Base-by-base conservation (phyloP, 2,329 filamentous ascomycete genomes). In the Acrocalymma vagum region DNA sequence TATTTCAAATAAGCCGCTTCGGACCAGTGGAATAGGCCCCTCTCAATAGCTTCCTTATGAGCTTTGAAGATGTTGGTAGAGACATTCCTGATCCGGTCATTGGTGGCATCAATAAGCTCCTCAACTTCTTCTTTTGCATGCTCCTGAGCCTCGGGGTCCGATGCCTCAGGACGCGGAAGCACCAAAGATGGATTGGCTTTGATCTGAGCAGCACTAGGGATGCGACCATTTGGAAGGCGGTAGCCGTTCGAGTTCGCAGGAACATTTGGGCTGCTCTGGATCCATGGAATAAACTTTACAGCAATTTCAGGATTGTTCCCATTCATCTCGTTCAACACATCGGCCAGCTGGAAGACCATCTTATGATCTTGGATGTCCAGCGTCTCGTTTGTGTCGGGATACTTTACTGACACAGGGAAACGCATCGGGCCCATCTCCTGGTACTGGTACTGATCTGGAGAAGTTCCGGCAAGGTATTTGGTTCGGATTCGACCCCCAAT, bases 391-490 rank as follows among this genome's bases (percentile, higher is more conserved):
- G 76, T 74, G 18, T 72, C 71, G 2, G 75, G 60, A 48, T 80
- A 76, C 2, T 62, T 71, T 11, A 75, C 65, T 3, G 73, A 75
- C 11, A 79, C 72, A 0, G 84, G 84, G 50, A 87, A 82, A 2
- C 83, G 72, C 83, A 87, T 86, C 0, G 83, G 81, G 0, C 84
- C 84, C 80, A 79, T 78, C 58, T 86, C 84, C 54, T 86, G 83
- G 60, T 87, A 87, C 14, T 83, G 82, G 55, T 87, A 86, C 45
- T 86, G 75, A 14, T 79, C 77, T 0, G 82, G 80, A 0, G 74
- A 77, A 4, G 77, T 80, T 4, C 78, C 80, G 3, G 77, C 77
- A 2, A 87, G 74, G 38, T 87, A 87, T 38, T 76, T 76, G 2
- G 84, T 87, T 41, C 81, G 81, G 0, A 87, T 78, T 14, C 85